Percentiles rank a stretch among this genome's conserved stretches.
These are phyloP conservation scores for Physocladia obscura DNA, from an alignment of 192 early-diverging fungal species.

Conservation along the genomic window DNA sequence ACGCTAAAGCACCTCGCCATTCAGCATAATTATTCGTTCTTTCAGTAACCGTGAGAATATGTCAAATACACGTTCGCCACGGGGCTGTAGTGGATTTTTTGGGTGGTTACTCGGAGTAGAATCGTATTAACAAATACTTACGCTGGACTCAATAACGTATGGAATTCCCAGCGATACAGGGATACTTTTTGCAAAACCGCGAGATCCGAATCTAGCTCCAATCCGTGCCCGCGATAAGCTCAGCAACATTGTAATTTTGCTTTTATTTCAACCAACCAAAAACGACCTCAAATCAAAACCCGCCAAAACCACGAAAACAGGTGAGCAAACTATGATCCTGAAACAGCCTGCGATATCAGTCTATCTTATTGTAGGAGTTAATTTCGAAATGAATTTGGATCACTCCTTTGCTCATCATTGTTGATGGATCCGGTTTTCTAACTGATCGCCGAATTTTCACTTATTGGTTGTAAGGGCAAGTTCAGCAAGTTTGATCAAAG, in stretches of 20 bases:
- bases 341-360: too few relatives aligned
- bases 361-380: too few relatives aligned
- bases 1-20: slow-evolving; percentile 64
- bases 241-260: not conserved
- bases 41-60: slow-evolving; percentile 96
- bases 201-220: not conserved
- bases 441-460: too few relatives aligned
- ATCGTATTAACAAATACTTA: slow-evolving; percentile 1
- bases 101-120: not conserved
- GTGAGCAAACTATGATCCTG: too few relatives aligned
- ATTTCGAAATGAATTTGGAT: too few relatives aligned
- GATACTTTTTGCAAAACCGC: not conserved
- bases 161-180: slow-evolving; percentile 42
- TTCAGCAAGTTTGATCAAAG: too few relatives aligned
- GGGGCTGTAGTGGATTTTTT: slow-evolving; percentile 31
- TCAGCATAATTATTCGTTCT: slow-evolving; percentile 95
- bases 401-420: too few relatives aligned
- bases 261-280: not conserved
- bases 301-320: too few relatives aligned
- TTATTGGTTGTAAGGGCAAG: too few relatives aligned
- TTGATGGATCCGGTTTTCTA: too few relatives aligned
- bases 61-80: slow-evolving; percentile 92
- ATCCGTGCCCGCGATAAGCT: not conserved
- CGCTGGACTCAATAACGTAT: slow-evolving; percentile 53
- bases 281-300: not conserved